Conservation (phyloP, 2,329 filamentous ascomycete species). For the Plenodomus lindquistii region DNA sequence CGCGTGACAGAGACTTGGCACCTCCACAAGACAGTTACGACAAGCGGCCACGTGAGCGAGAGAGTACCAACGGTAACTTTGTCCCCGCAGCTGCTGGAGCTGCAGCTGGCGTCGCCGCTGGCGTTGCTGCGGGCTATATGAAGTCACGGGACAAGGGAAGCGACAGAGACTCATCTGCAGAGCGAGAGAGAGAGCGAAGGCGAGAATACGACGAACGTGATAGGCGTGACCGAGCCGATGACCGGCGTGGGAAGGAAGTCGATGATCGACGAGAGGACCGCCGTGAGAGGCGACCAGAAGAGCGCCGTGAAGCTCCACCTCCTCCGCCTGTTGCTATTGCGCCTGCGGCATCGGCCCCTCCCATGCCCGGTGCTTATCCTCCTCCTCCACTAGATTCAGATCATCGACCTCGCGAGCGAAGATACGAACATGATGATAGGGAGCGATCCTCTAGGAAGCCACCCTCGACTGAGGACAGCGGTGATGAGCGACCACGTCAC, state of each 20-base stretch:
- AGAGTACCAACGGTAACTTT: conserved; percentile 18
- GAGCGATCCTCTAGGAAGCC: conserved; percentile 31
- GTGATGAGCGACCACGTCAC: conserved; percentile 41
- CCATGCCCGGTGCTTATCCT: conserved; percentile 12
- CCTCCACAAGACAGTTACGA: conserved; percentile 31
- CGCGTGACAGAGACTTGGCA: conserved; percentile 26
- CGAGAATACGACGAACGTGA: conserved; percentile 37
- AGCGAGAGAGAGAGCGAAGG: conserved; percentile 51
- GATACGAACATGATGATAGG: conserved; percentile 37
- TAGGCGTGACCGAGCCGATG: conserved; percentile 27
- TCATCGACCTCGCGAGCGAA: conserved; percentile 34
- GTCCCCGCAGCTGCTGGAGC: conserved; percentile 33
- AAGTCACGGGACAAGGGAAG: conserved; percentile 36
- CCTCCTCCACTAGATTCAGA: conserved; percentile 27
- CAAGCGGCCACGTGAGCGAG: conserved; percentile 38
- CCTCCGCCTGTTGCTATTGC: conserved; percentile 21
- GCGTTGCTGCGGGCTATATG: conserved; percentile 31
- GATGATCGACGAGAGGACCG: conserved; percentile 22
- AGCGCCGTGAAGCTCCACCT: conserved; percentile 19
- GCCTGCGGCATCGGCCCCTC: conserved; percentile 15
- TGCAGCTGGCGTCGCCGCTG: conserved; percentile 35
- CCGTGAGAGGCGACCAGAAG: conserved; percentile 17
- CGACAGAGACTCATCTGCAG: conserved; percentile 36
- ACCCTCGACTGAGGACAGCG: conserved; percentile 39
- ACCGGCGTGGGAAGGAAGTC: conserved; percentile 28